Conservation (phyloP, 306 rosid species). For the Chamaecrista fasciculata region DNA sequence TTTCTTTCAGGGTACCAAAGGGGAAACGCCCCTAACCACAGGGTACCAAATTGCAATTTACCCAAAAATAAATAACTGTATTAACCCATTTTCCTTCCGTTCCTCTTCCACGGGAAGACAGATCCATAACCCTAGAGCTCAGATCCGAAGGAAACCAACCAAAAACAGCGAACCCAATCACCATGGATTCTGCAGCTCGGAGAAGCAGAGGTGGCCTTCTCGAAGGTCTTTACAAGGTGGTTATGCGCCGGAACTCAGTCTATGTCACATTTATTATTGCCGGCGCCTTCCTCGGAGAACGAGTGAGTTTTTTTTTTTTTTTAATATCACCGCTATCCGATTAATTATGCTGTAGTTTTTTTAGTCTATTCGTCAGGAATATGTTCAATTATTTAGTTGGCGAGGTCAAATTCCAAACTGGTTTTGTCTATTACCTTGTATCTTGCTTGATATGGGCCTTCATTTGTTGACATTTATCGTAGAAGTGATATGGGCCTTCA, state of each 20-base stretch:
- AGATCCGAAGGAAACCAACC: not conserved
- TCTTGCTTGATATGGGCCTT: not conserved
- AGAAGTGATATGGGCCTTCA: not conserved
- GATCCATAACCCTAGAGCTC: conserved; percentile 20
- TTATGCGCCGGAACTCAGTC: conserved; percentile 70
- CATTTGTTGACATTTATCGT: not conserved
- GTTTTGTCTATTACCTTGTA: not conserved
- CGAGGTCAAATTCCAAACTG: not conserved
- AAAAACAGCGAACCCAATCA: not conserved
- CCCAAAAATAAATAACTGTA: not conserved
- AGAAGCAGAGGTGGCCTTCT: conserved; percentile 54
- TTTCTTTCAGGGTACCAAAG: too few relatives aligned
- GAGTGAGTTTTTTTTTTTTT: conserved; percentile 38
- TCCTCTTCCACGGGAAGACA: not conserved
- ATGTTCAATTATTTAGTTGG: not conserved
- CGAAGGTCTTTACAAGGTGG: conserved; percentile 57
- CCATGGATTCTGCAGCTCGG: conserved; percentile 51
- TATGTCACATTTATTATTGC: conserved; percentile 61
- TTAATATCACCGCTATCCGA: not conserved
- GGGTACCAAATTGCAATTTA: too few relatives aligned
- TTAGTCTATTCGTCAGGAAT: not conserved
- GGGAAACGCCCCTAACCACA: too few relatives aligned
- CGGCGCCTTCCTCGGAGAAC: conserved; percentile 69
- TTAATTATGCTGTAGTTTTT: not conserved
- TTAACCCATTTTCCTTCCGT: not conserved